Conservation (phyloP, 2,329 filamentous ascomycete species). For the Botrytis fragariae region DNA sequence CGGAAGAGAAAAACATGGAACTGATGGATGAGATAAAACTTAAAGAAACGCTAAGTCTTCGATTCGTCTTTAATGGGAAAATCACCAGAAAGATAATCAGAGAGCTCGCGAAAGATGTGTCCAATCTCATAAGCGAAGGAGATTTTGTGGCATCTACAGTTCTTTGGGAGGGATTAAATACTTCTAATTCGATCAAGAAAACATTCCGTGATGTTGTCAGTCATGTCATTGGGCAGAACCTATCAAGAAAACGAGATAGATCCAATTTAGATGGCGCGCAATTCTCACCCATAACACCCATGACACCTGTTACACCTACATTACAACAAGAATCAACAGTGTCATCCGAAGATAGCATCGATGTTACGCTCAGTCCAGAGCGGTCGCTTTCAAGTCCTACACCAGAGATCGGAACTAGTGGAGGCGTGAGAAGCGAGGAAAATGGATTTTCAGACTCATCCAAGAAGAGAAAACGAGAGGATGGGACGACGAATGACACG, state of each 20-base stretch:
- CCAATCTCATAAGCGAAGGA: background rate
- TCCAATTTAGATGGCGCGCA: background rate
- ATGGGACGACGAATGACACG: background rate
- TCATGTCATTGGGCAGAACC: background rate
- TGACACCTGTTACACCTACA: background rate
- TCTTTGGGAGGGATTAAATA: conserved; percentile 10
- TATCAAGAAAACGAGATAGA: background rate
- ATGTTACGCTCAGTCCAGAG: background rate
- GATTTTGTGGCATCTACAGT: background rate
- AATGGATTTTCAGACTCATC: background rate
- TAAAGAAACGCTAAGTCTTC: background rate
- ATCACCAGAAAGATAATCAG: background rate
- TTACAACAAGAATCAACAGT: background rate
- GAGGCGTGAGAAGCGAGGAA: rapidly evolving
- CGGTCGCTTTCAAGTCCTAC: background rate
- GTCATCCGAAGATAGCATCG: background rate
- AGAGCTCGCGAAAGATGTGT: background rate
- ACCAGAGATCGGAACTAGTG: background rate
- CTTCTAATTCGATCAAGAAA: background rate
- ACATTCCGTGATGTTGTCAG: background rate
- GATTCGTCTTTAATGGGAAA: background rate
- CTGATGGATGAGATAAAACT: background rate
- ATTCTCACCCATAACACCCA: background rate
- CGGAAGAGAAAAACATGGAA: background rate
- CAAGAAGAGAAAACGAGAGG: background rate